Evolutionary conservation across 768 basidiomycete species (phyloP).

Genomic region (Trametopsis cervina): DNA sequence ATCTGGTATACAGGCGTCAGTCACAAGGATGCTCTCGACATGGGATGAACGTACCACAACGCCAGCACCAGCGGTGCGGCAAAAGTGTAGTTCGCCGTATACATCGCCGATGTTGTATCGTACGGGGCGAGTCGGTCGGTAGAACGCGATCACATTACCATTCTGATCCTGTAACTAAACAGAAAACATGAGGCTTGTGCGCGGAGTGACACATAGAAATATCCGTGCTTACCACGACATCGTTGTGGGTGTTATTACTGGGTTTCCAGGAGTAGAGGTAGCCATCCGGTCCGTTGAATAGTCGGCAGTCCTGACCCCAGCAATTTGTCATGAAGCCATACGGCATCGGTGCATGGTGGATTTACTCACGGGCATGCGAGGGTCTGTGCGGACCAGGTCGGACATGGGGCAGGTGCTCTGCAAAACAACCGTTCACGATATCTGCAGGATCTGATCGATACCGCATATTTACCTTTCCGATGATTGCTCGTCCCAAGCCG

Average conservation of each 20-base stretch:
- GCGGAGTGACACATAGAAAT: conserved; percentile 4
- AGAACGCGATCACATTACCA: conserved; percentile 69
- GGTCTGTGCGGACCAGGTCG: conserved; percentile 71
- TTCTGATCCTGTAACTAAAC: conserved; percentile 65
- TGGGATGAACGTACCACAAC: conserved; percentile 54
- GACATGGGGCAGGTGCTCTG: conserved; percentile 77
- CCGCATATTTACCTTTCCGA: conserved; percentile 59
- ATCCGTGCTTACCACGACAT: conserved; percentile 46
- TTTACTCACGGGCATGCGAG: conserved; percentile 48
- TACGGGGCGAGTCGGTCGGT: conserved; percentile 68
- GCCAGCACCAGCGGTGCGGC: conserved; percentile 71
- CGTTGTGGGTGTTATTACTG: conserved; percentile 41
- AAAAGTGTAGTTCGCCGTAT: conserved; percentile 78
- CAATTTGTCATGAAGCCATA: conserved; percentile 4
- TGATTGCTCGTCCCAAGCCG: conserved; percentile 76
- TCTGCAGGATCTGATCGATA: conserved; percentile 18
- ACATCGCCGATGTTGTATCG: conserved; percentile 85
- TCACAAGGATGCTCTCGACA: conserved; percentile 5
- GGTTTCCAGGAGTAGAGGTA: conserved; percentile 76
- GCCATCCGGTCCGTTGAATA: conserved; percentile 81
- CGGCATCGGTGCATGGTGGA: conserved; percentile 7
- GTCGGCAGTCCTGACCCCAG: conserved; percentile 29
- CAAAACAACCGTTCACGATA: conserved; percentile 11
- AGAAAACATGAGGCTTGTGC: conserved; percentile 11
- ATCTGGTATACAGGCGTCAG: conserved; percentile 38